Base-by-base conservation (phyloP, 192 early-diverging fungal genomes). In the Pecoramyces ruminantium region DNA sequence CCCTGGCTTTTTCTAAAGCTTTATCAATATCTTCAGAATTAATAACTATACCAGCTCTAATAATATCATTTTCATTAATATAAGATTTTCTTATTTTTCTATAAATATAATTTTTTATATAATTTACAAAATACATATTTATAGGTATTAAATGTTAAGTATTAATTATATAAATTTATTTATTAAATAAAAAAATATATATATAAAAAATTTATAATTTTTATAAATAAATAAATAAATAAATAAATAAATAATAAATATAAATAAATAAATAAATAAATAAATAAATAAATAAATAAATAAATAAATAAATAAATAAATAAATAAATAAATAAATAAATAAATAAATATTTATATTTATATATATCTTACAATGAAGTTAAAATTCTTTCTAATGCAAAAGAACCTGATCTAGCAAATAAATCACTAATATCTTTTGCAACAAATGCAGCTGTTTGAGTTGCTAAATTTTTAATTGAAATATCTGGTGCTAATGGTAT, bases 381-480 rank as follows among this genome's bases (percentile, higher is more conserved):
- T 81, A 80, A 58, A 14, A 82, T 83, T 84, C 82, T 29, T 39
- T 79, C 29, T 29, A 84, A 30, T 34, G 81, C 34, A 14, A 25
- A 29, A 5, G 14, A 21, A 1, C 92, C 93, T 0, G 96, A 93
- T 38, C 93, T 85, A 15, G 89, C 92, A 29, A 95, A 85, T 27
- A 97, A 83, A 82, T 92, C 90, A 0, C 89, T 92, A 18, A 99
- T 84, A 84, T 99, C 97, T 29, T 93, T 89, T 0, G 93, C 92
- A 17, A 95, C 92, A 80, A 99, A 89, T 4, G 95, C 95, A 9
- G 97, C 96, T 0, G 96, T 99, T 80, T 98, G 96, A 38, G 93
- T 92, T 6, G 97, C 94, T 77, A 98, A 85, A 39, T 87, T 88
- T 5, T 87, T 82, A 30, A 95, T 77, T 30, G 92, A 89, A 11